These are phyloP conservation scores for Aspergillus caelatus DNA, from an alignment of 2,329 filamentous ascomycete genomes.

Conservation along the genomic window DNA sequence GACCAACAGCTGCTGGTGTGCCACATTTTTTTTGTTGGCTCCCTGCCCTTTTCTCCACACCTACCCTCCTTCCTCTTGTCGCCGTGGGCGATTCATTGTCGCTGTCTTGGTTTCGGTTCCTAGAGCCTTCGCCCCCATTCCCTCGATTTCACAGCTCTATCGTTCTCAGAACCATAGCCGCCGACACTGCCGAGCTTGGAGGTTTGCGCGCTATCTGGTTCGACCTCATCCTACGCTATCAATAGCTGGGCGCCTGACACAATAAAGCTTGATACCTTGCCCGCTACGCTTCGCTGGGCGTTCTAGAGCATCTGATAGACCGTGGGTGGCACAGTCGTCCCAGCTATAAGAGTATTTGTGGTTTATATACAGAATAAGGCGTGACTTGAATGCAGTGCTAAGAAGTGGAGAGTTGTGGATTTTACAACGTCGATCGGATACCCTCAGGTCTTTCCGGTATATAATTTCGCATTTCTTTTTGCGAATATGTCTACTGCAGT, in stretches of 20 bases:
- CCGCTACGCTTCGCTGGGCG: constrained; percentile 12
- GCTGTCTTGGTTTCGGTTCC: constrained; percentile 3
- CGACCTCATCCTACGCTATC: constrained; percentile 11
- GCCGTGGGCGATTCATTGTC: constrained; percentile 12
- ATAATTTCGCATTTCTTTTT: constrained; percentile 3
- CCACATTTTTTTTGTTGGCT: constrained; percentile 16
- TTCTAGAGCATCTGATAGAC: constrained; percentile 1
- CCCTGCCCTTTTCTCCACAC: constrained; percentile 5
- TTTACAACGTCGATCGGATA: neutral
- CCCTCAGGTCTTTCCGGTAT: neutral
- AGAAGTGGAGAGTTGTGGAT: neutral
- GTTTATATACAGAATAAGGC: constrained; percentile 15
- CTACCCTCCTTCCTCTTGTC: constrained; percentile 10
- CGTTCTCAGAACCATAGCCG: constrained; percentile 20
- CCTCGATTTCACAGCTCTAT: constrained; percentile 10
- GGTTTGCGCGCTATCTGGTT: constrained; percentile 19
- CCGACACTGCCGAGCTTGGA: constrained; percentile 14
- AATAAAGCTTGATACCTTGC: constrained; percentile 16
- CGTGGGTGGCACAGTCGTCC: constrained; percentile 14
- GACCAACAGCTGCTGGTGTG: constrained; percentile 15
- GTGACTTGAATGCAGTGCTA: neutral
- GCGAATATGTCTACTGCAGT: constrained; percentile 52
- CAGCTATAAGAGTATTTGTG: neutral
- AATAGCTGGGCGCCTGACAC: constrained; percentile 9
- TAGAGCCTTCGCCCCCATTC: constrained; percentile 6